Evolutionary conservation across 2,329 filamentous ascomycete species (phyloP).

Genomic region (Talaromyces sp.): DNA sequence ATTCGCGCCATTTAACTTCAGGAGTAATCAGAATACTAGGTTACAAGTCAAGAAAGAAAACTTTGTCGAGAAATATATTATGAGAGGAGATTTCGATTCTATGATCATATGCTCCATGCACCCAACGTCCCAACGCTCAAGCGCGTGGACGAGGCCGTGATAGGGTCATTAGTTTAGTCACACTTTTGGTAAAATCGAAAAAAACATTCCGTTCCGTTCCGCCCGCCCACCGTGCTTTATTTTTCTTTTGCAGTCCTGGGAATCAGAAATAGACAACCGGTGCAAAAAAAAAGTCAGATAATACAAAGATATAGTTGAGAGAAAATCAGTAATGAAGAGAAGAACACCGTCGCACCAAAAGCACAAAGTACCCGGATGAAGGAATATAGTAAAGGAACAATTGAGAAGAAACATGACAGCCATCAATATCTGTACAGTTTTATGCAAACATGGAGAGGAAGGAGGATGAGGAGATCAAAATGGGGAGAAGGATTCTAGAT

Average conservation of each 20-base stretch:
- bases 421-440: constrained; percentile 16
- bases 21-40: too few species aligned
- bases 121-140: constrained; percentile 6
- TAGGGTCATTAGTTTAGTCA: constrained; percentile 13
- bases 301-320: constrained; percentile 13
- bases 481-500: constrained; percentile 9
- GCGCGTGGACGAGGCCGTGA: constrained; percentile 10
- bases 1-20: too few species aligned
- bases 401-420: constrained; percentile 12
- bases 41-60: not conserved
- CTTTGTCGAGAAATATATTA: not conserved
- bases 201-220: not conserved
- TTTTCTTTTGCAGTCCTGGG: constrained; percentile 11
- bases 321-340: constrained; percentile 2
- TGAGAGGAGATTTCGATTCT: constrained; percentile 16
- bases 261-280: constrained; percentile 12
- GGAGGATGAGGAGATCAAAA: constrained; percentile 22
- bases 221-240: constrained; percentile 6
- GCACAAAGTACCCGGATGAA: constrained; percentile 1
- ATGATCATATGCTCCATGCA: constrained; percentile 16
- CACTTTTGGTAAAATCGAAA: constrained; percentile 11
- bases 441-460: constrained; percentile 17
- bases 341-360: constrained; percentile 16
- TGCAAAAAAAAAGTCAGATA: constrained; percentile 6
- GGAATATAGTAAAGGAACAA: constrained; percentile 14